These are phyloP conservation scores for Citrus sinensis DNA, from an alignment of 345 rosid species.

Conservation along the genomic window DVS_A1.0 CM039165.1:34119501-34120000, in stretches of 20 bases:
- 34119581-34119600: neutral
- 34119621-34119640: too few relatives aligned
- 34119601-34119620: conserved; percentile 6
- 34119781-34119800: neutral
- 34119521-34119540: conserved; percentile 19
- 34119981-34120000: neutral
- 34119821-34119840: neutral
- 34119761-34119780: neutral
- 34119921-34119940: too few relatives aligned
- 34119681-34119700: too few relatives aligned
- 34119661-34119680: too few relatives aligned
- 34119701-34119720: too few relatives aligned
- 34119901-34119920: neutral
- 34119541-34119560: neutral
- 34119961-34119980: too few relatives aligned
- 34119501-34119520: conserved; percentile 3
- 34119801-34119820: neutral
- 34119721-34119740: too few relatives aligned
- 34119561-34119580: conserved; percentile 5
- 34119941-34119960: neutral
- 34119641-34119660: too few relatives aligned
- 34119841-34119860: neutral
- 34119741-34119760: neutral
- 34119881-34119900: neutral
- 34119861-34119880: neutral